Conservation (phyloP, 192 early-diverging fungal species). For the Radiomyces spectabilis region DNA sequence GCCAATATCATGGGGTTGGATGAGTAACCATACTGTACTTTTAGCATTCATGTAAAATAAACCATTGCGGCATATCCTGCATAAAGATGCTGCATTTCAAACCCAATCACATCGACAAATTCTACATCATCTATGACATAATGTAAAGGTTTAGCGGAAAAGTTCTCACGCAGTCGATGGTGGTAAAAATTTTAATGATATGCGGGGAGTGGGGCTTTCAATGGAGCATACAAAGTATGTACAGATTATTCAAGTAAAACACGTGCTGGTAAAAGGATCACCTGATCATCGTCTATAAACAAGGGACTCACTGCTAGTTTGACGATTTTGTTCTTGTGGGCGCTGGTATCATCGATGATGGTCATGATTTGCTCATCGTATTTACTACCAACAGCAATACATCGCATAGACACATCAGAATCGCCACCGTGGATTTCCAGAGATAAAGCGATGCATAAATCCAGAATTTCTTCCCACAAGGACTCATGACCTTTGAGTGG, state of each 20-base stretch:
- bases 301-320: background rate
- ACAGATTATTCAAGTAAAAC: background rate
- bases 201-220: no score
- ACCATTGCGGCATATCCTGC: no score
- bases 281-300: conserved; percentile 3
- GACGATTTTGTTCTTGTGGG: background rate
- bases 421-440: conserved; percentile 10
- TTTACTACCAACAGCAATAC: background rate
- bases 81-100: no score
- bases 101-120: no score
- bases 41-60: no score
- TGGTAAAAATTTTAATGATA: no score
- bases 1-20: no score
- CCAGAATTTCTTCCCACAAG: background rate
- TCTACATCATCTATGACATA: no score
- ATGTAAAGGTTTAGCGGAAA: no score
- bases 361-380: conserved; percentile 7
- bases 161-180: no score
- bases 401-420: conserved; percentile 1
- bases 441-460: background rate
- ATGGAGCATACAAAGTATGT: no score
- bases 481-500: background rate
- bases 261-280: background rate
- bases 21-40: no score
- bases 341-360: background rate